Base-by-base conservation (phyloP, 106 monocot species). In the Dioscorea zingiberensis region DNA sequence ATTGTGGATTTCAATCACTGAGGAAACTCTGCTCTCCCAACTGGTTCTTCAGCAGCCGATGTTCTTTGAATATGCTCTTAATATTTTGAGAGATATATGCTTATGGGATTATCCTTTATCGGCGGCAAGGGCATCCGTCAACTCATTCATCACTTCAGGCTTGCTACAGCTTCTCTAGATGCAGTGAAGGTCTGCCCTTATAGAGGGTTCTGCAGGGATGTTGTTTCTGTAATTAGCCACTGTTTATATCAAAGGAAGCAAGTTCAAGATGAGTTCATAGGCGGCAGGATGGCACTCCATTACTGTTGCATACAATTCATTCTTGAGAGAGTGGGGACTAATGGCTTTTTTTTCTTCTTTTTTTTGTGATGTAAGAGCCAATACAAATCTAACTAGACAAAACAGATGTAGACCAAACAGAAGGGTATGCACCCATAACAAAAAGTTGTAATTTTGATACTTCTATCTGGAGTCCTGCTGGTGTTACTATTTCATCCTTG, bases 281-380 rank as follows among this genome's bases (percentile, higher is more conserved):
- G 63, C 46, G 66, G 57, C 73, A 47, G 64, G 71, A 84, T 30
- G 85, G 73, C 44, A 86, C 92, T 25, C 74, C 70, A 0, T 38
- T 92, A 53, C 67, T 97, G 10, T 69, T 97, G 60, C 97, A 97
- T 88, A 97, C 19, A 97, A 86, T 63, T 86, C 92, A 12, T 92
- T 65, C 59, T 70, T 88, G 53, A 81, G 88, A 61, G 97, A 97
- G 61, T 97, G 91, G 97, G 97, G 86, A n/a, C 57, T 97, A 23
- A 51, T 85, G 60, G 74, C 88, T n/a, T n/a, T n/a, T n/a, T n/a
- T n/a, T n/a, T n/a, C n/a, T n/a, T n/a, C n/a, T n/a, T n/a, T n/a
- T n/a, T n/a, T n/a, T n/a, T n/a, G n/a, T n/a, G n/a, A n/a, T n/a
- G n/a, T n/a, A n/a, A n/a, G n/a, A n/a, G n/a, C n/a, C n/a, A n/a